A percentile compares a stretch with the other conserved stretches of the same genome.
These are phyloP conservation scores for Agaricus sinodeliciosus DNA, from an alignment of 768 basidiomycete genomes.

Conservation along the genomic window DNA sequence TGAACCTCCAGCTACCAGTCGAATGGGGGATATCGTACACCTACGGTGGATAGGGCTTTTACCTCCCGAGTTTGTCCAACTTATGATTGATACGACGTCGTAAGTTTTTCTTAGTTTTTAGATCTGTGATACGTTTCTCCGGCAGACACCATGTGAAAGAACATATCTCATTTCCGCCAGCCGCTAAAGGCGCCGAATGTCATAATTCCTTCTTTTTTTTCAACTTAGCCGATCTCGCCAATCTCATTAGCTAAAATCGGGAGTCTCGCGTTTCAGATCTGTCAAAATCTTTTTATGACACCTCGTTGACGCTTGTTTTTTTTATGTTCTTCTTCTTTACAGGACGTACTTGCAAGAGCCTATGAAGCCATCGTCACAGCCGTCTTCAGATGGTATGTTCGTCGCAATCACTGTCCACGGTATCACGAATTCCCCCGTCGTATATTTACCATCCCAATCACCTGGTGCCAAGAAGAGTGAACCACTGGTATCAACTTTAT, in stretches of 20 bases:
- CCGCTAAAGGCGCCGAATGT: no score
- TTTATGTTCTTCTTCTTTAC: background rate
- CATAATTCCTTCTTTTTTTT: no score
- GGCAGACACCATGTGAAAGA: no score
- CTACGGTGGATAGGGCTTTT: conserved; percentile 60
- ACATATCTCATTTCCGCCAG: no score
- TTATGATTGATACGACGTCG: conserved; percentile 40
- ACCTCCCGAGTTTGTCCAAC: conserved; percentile 43
- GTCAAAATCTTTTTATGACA: no score
- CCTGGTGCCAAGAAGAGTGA: conserved; percentile 9
- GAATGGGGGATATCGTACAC: conserved; percentile 41
- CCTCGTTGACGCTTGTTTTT: background rate
- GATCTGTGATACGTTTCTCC: background rate
- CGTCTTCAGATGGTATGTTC: conserved; percentile 21
- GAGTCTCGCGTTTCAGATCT: no score
- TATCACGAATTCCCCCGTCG: conserved; percentile 35
- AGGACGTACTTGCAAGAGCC: background rate
- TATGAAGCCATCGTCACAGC: background rate
- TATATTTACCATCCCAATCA: conserved; percentile 35
- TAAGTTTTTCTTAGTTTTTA: conserved; percentile 18
- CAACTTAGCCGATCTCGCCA: no score
- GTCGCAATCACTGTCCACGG: conserved; percentile 38
- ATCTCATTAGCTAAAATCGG: no score
- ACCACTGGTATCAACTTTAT: conserved; percentile 12
- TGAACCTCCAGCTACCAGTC: conserved; percentile 39